phyloP scores from a whole-genome alignment of 441 rosid genomes.

The Adansonia madagascariensis region DNA sequence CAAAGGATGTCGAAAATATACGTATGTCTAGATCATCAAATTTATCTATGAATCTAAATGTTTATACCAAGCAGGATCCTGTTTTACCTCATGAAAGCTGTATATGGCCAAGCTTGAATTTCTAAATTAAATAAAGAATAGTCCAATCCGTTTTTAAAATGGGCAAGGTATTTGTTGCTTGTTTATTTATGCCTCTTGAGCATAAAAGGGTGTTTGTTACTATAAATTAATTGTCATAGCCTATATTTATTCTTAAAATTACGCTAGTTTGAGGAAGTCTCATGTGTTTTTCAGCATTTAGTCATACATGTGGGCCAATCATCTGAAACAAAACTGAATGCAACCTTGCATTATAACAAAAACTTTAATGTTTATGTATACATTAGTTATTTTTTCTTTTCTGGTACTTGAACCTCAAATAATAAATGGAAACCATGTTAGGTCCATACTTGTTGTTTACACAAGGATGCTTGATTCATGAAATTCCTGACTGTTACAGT shows the following conservation, averaged over 20 bases:
- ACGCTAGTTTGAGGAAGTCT: neutral
- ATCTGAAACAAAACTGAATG: conserved; percentile 9
- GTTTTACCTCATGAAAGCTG: neutral
- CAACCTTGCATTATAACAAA: neutral
- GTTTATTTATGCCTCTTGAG: neutral
- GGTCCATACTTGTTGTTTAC: conserved; percentile 1
- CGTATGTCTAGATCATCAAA: conserved; percentile 53
- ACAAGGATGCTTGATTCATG: neutral
- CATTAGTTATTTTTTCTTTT: neutral
- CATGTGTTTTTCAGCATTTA: neutral
- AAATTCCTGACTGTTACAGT: neutral
- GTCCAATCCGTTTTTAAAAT: neutral
- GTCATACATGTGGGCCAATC: neutral
- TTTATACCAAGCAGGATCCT: neutral
- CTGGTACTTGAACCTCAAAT: neutral
- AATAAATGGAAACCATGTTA: neutral
- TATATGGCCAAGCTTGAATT: neutral
- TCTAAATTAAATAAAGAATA: conserved; percentile 9
- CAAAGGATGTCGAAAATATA: conserved; percentile 98
- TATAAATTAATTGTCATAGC: neutral
- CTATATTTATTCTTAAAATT: conserved; percentile 1
- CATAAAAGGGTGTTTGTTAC: neutral
- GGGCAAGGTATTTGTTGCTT: neutral
- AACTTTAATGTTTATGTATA: neutral
- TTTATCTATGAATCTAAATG: neutral